Conservation (phyloP, 768 basidiomycete genomes). For the Rubroboletus satanas region DNA sequence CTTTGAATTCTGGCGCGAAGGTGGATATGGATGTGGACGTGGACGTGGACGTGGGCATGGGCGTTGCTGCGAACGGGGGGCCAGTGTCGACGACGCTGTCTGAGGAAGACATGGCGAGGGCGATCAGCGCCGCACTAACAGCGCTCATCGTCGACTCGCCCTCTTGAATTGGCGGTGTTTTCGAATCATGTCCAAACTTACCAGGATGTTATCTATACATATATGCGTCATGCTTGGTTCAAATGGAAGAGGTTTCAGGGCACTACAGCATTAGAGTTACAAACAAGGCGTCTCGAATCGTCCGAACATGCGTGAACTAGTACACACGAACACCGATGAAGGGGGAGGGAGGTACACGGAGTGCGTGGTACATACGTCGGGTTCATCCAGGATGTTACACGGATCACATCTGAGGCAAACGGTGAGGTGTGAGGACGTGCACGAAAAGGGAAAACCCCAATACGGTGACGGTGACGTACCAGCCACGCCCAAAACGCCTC, state of each 20-base stretch:
- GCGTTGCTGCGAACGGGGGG: background rate
- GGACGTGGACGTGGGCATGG: background rate
- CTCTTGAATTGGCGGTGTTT: background rate
- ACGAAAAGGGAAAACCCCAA: background rate
- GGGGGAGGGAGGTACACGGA: too few relatives aligned
- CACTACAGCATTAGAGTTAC: background rate
- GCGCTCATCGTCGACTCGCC: slow-evolving; percentile 4
- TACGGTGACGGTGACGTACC: slow-evolving; percentile 9
- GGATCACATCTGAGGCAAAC: slow-evolving; percentile 8
- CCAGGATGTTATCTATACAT: background rate
- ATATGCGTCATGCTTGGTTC: background rate
- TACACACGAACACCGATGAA: background rate
- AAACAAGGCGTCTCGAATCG: too few relatives aligned
- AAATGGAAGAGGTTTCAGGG: background rate
- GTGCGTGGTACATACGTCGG: background rate
- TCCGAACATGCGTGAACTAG: background rate
- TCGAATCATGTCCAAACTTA: background rate
- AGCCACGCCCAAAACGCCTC: slow-evolving; percentile 30
- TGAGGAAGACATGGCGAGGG: slow-evolving; percentile 19
- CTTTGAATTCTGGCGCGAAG: background rate
- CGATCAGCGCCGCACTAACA: slow-evolving; percentile 22
- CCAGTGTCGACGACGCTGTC: slow-evolving; percentile 13
- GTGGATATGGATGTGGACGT: background rate
- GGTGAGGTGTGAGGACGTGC: background rate
- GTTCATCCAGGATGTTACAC: background rate